Base-by-base conservation (phyloP, 257 asterid species). In the Solanum habrochaites region DNA sequence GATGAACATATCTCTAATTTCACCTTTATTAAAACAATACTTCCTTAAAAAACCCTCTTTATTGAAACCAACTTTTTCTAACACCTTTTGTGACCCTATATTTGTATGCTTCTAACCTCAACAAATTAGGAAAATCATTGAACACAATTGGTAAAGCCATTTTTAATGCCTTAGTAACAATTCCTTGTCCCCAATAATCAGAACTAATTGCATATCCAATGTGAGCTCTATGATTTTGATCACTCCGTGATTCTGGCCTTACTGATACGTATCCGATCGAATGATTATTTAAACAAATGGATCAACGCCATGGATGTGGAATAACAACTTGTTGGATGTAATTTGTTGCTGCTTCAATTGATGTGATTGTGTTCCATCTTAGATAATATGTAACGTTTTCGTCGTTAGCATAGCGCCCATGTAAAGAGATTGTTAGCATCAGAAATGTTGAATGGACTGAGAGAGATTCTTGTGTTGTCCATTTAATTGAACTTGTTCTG, bases 41-140 rank as follows among this genome's bases (percentile, higher is more conserved):
- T 91, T 93, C 90, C 98, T 93, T 47, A 92, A 71, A 56, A 91
- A 84, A 1, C 97, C 97, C 89, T 95, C 98, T 83, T 85, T 93
- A 15, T 73, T 89, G 92, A 93, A 95, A 12, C 95, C 97, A 81
- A 88, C 95, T 69, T 94, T 94, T 47, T 93, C 97, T 23, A 95
- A 82, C 82, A 93, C 95, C 90, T 88, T 92, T 69, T 90, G 95
- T 35, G 97, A 95, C 86, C 94, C 96, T 47, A 66, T 56, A 83
- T 95, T 94, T 88, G 92, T 94, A 87, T 15, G 96, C 98, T 88
- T 94, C 95, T 86, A 95, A 27, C 92, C 98, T 94, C 39, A 91
- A 92, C 82, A 93, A 70, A 42, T 35, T 85, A 0, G 94, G 92
- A 21, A 93, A 89, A 86, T 90, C 89, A 78, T 88, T 87, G 27